A percentile compares a stretch with the other conserved stretches of the same genome.
Conservation (phyloP, 179 eudicot species). For the Heliamphora pulchella region DNA sequence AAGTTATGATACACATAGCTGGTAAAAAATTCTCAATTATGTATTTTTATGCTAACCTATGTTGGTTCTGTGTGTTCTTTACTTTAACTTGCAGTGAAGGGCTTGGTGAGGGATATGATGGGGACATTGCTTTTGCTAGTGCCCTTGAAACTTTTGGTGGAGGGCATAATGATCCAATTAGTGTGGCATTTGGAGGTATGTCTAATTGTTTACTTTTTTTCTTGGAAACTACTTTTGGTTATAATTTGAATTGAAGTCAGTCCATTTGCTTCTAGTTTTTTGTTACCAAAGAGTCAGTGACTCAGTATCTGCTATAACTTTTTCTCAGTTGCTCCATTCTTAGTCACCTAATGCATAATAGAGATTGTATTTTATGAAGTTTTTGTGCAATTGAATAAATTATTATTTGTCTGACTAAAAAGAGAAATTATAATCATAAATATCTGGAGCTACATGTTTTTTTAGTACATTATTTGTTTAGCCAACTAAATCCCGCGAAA, state of each 20-base stretch:
- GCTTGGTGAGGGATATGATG: slow-evolving; percentile 98
- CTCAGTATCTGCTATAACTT: background rate
- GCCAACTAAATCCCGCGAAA: too few relatives aligned
- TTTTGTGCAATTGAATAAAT: too few relatives aligned
- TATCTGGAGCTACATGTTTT: too few relatives aligned
- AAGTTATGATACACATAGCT: too few relatives aligned
- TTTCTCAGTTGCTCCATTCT: background rate
- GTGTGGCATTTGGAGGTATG: slow-evolving; percentile 98
- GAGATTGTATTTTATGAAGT: too few relatives aligned
- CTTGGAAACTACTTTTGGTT: background rate
- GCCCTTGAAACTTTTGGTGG: slow-evolving; percentile 93
- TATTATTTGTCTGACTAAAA: too few relatives aligned
- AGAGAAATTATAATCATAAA: too few relatives aligned
- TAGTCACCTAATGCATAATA: background rate
- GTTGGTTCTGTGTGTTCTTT: too few relatives aligned
- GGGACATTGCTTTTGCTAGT: slow-evolving; percentile 97
- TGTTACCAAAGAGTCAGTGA: background rate
- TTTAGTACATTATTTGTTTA: too few relatives aligned
- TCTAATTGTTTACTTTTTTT: background rate
- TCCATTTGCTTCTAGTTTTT: background rate
- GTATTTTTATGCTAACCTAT: too few relatives aligned
- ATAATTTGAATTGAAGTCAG: background rate
- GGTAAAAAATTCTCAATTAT: too few relatives aligned
- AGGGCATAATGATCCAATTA: slow-evolving; percentile 95
- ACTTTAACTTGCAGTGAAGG: slow-evolving; percentile 61